A percentile compares a stretch with the other conserved stretches of the same genome.
Conservation (phyloP, 257 asterid genomes). For the Nicotiana tabacum region DNA sequence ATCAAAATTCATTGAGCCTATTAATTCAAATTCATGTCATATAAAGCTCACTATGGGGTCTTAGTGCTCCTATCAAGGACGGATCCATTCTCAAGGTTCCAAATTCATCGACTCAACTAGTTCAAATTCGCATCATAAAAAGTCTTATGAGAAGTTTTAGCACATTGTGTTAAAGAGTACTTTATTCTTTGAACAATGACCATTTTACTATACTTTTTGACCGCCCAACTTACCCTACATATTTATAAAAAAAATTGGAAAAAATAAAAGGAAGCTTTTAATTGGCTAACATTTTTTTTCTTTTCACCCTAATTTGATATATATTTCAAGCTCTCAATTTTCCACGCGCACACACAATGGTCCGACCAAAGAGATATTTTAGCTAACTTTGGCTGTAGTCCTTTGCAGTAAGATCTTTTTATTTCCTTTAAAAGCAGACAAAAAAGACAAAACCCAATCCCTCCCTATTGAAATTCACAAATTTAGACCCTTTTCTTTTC, state of each 20-base stretch:
- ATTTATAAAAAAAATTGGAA: background rate
- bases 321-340: background rate
- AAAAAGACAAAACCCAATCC: constrained; percentile 7
- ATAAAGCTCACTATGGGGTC: background rate
- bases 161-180: too few relatives aligned
- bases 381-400: background rate
- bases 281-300: too few relatives aligned
- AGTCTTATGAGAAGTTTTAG: background rate
- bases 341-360: background rate
- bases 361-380: background rate
- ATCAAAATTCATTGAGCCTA: background rate
- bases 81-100: background rate
- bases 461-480: background rate
- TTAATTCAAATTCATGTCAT: background rate
- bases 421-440: background rate
- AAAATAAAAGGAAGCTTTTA: background rate
- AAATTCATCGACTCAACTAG: accelerated
- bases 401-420: background rate
- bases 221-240: background rate
- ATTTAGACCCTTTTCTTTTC: background rate
- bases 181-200: background rate
- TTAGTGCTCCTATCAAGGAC: background rate
- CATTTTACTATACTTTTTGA: background rate
- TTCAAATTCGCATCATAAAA: background rate
- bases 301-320: background rate